A percentile compares a stretch with the other conserved stretches of the same genome.
Evolutionary conservation across 2,329 filamentous ascomycete genomes (phyloP).

Genomic region (Clarireedia paspali): DNA sequence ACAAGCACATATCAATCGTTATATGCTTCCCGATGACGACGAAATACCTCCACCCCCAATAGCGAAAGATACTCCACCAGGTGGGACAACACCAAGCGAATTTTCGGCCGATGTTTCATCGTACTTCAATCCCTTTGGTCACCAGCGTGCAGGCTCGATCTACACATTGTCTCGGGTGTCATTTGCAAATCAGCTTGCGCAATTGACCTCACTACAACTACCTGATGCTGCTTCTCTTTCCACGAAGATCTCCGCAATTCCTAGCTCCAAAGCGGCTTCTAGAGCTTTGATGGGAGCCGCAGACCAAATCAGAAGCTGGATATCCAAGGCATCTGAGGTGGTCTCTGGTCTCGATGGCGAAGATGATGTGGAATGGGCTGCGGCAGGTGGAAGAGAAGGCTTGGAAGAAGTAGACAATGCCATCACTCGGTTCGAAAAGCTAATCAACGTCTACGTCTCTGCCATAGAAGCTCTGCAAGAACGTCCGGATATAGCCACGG

Average conservation of each 20-base stretch:
- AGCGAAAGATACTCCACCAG: constrained; percentile 44
- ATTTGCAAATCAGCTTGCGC: constrained; percentile 86
- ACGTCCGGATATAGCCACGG: constrained; percentile 64
- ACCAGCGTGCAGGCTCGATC: constrained; percentile 72
- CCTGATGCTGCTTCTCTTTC: constrained; percentile 80
- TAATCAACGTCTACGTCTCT: constrained; percentile 86
- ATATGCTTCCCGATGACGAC: constrained; percentile 31
- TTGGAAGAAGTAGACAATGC: constrained; percentile 65
- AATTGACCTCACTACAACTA: constrained; percentile 82
- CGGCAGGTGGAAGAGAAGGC: constrained; percentile 74
- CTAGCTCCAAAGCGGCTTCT: constrained; percentile 76
- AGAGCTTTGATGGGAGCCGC: constrained; percentile 78
- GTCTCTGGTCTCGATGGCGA: constrained; percentile 85
- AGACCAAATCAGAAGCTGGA: constrained; percentile 91
- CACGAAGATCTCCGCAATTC: constrained; percentile 74
- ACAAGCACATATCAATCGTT: constrained; percentile 48
- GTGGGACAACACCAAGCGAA: constrained; percentile 31
- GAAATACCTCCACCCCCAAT: constrained; percentile 33
- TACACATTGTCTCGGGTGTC: constrained; percentile 89
- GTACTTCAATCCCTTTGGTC: constrained; percentile 60
- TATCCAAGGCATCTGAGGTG: constrained; percentile 83
- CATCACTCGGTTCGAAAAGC: constrained; percentile 74
- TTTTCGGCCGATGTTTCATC: constrained; percentile 25
- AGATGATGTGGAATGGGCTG: constrained; percentile 97
- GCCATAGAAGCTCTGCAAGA: constrained; percentile 89